These are phyloP conservation scores for Talaromyces borbonicus DNA, from an alignment of 495 filamentous ascomycete genomes.

Conservation along the genomic window DNA sequence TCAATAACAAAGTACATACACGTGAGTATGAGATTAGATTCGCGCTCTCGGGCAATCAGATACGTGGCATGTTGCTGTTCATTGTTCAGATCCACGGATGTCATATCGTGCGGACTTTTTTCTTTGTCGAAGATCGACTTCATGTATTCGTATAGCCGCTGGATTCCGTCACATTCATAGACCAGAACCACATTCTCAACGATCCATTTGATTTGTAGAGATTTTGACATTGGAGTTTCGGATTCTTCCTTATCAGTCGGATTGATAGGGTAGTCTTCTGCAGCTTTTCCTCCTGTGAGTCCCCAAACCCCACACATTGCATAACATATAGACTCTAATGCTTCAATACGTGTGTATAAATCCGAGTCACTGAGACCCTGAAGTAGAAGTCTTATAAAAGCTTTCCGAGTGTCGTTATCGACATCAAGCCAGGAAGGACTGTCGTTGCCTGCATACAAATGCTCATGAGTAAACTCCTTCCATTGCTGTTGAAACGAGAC, in stretches of 20 bases:
- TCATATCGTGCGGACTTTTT: conserved; percentile 16
- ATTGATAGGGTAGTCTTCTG: conserved; percentile 19
- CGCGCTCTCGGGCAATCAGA: conserved; percentile 32
- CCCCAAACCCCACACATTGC: conserved; percentile 69
- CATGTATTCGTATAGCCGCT: conserved; percentile 50
- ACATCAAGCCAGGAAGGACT: conserved; percentile 45
- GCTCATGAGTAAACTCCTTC: conserved; percentile 33
- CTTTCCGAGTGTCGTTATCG: conserved; percentile 29
- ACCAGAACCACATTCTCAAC: conserved; percentile 52
- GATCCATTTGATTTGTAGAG: conserved; percentile 60
- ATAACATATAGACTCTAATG: conserved; percentile 69
- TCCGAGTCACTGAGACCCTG: conserved; percentile 39
- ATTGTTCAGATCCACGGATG: conserved; percentile 23
- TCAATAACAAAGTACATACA: conserved; percentile 66
- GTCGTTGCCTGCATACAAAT: conserved; percentile 23
- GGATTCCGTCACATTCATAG: conserved; percentile 48
- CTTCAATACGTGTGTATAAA: conserved; percentile 44
- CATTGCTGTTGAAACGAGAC: conserved; percentile 60
- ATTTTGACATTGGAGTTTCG: conserved; percentile 36
- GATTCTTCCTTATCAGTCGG: conserved; percentile 17
- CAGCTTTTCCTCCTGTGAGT: conserved; percentile 49
- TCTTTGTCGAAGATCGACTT: conserved; percentile 46
- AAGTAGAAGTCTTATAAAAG: conserved; percentile 34
- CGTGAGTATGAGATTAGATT: conserved; percentile 45
- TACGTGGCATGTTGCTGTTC: conserved; percentile 23